phyloP scores from a whole-genome alignment of 176 grass and related monocot genomes.

The Alloteropsis semialata region DNA sequence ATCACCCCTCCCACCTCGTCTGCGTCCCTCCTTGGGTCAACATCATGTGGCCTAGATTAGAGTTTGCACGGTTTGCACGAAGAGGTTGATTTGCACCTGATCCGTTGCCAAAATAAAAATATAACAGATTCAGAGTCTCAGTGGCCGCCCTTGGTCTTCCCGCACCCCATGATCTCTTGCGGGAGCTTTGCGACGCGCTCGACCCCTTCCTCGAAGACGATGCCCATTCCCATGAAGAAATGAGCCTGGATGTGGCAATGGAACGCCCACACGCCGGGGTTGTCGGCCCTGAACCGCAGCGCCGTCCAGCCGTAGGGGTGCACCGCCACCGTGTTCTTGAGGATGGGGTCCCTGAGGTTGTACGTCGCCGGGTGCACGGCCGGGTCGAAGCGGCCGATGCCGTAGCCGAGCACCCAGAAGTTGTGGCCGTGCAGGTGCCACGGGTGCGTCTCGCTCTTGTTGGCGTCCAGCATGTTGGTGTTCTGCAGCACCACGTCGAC shows the following conservation, averaged over 20 bases:
- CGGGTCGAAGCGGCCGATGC: slow-evolving; percentile 54
- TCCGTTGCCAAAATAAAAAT: no score
- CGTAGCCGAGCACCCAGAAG: slow-evolving; percentile 79
- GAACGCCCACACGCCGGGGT: slow-evolving; percentile 88
- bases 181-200: slow-evolving; percentile 50
- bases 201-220: slow-evolving; percentile 73
- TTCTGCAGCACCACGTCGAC: slow-evolving; percentile 89
- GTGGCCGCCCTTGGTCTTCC: slow-evolving; percentile 29
- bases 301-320: slow-evolving; percentile 73
- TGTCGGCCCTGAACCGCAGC: slow-evolving; percentile 64
- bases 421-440: slow-evolving; percentile 93
- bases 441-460: slow-evolving; percentile 81
- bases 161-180: slow-evolving; percentile 54
- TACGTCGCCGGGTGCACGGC: slow-evolving; percentile 38
- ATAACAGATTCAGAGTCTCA: background rate
- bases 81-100: no score
- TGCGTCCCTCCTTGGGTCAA: no score
- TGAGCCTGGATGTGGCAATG: slow-evolving; percentile 86
- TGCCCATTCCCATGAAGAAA: slow-evolving; percentile 83
- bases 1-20: no score
- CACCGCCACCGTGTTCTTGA: slow-evolving; percentile 81
- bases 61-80: no score
- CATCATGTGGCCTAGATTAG: no score
- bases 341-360: slow-evolving; percentile 57
- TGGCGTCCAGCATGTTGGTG: slow-evolving; percentile 41